Evolutionary conservation across 805 yeast genomes (phyloP), one percentile per base, ranked within the genome.

Genomic region (Wickerhamiella nectarea): DNA sequence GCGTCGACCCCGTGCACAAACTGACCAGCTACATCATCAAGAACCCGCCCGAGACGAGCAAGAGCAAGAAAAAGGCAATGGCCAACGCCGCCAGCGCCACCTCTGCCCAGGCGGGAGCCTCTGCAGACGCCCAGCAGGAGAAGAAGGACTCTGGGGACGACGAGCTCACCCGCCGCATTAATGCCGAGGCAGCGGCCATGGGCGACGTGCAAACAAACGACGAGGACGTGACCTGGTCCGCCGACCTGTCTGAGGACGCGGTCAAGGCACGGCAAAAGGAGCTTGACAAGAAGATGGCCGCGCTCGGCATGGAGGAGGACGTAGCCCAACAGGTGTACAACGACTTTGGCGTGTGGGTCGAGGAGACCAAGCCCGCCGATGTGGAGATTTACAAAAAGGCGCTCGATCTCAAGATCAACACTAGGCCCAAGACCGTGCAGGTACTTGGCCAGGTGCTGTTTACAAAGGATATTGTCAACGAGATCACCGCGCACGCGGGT

Each of bases 161-260:
- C 58, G 79, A 74, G 44, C 70, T 82, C 52, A 77, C 91, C 36
- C 73, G 76, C 59, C 80, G 80, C 58, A 80, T 81, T 69, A 79
- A 76, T 61, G 85, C 91, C 37, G 93, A 82, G 61, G 93, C 91
- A 17, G 79, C 85, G 10, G 74, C 70, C 33, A 68, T 82, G 47
- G 70, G 74, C 29, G 73, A 73, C 40, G 73, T 75, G 47, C 70
- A 65, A 38, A 58, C 53, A 40, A 28, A 48, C 19, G 53, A 52
- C 49, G 80, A 82, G 44, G 78, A 78, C 51, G 96, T 83, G 53
- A 94, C 84, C 52, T 89, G 97, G 97, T 85, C 95, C 15, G 95
- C 87, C 35, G 98, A 89, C 63, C 84, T 87, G 74, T 82, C 94
- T 39, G 91, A 83, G 62, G 97, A 86, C 66, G 97, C 97, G 46